phyloP scores from a whole-genome alignment of 805 yeast genomes.

The Teunomyces kruisii region DNA sequence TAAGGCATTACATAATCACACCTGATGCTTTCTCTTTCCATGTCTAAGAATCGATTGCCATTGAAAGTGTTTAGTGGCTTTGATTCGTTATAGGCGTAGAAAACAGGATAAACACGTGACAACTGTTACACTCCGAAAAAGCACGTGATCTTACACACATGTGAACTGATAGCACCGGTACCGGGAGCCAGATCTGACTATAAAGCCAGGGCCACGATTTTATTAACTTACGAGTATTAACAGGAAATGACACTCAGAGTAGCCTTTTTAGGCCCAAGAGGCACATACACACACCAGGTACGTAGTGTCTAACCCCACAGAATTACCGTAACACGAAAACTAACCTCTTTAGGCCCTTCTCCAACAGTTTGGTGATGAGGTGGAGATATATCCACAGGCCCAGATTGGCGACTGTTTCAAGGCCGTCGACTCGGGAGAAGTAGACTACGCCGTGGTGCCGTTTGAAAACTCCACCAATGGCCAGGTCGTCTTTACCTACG shows the following conservation, averaged over 20 bases:
- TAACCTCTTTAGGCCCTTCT: constrained; percentile 34
- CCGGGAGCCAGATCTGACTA: too few species aligned
- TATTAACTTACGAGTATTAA: neutral
- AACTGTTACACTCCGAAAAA: too few species aligned
- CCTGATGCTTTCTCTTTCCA: neutral
- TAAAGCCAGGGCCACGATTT: too few species aligned
- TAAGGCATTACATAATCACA: neutral
- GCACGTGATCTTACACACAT: too few species aligned
- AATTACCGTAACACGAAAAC: neutral
- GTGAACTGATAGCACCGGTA: too few species aligned
- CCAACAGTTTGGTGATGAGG: constrained; percentile 49
- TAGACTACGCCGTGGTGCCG: constrained; percentile 80
- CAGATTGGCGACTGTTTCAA: constrained; percentile 64
- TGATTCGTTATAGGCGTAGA: too few species aligned
- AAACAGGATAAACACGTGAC: too few species aligned
- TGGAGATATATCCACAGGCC: constrained; percentile 34
- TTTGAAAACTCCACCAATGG: constrained; percentile 95
- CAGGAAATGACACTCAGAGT: constrained; percentile 34
- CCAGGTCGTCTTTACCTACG: constrained; percentile 83
- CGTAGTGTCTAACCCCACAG: constrained; percentile 11
- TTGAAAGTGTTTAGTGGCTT: constrained; percentile 1
- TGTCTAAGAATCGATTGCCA: neutral
- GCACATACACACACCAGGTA: constrained; percentile 91
- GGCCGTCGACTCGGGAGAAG: constrained; percentile 40
- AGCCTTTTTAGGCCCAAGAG: constrained; percentile 85